Conservation (phyloP, 768 basidiomycete species). For the Pleurotus ostreatus region DNA sequence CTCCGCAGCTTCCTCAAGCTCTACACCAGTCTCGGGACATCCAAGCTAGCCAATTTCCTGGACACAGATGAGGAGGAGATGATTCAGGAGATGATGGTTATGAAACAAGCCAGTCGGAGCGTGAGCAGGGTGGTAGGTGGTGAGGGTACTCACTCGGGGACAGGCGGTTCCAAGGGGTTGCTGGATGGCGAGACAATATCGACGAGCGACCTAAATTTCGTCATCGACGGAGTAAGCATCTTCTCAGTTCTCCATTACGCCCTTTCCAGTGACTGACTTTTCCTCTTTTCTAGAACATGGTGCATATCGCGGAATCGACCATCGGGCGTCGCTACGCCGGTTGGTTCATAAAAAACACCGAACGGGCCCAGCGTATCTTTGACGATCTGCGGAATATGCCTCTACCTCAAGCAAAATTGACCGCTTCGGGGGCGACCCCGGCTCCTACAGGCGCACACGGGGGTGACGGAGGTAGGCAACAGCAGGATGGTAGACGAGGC, state of each 20-base stretch:
- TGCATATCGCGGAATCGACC: slow-evolving; percentile 93
- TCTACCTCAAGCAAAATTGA: slow-evolving; percentile 33
- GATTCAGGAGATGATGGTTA: slow-evolving; percentile 94
- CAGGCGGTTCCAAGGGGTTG: slow-evolving; percentile 34
- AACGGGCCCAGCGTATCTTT: slow-evolving; percentile 83
- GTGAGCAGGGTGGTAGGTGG: slow-evolving; percentile 60
- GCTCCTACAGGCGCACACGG: slow-evolving; percentile 17
- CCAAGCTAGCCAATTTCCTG: slow-evolving; percentile 89
- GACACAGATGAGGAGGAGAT: slow-evolving; percentile 92
- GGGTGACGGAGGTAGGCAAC: slow-evolving; percentile 12
- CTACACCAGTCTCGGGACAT: slow-evolving; percentile 90
- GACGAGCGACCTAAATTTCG: slow-evolving; percentile 93
- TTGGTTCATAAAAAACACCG: slow-evolving; percentile 96
- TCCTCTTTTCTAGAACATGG: slow-evolving; percentile 69
- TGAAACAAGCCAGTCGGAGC: slow-evolving; percentile 86
- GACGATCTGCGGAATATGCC: slow-evolving; percentile 66
- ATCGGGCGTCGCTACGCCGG: slow-evolving; percentile 91
- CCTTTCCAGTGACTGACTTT: neutral
- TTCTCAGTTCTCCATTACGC: neutral
- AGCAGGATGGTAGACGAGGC: slow-evolving; percentile 29
- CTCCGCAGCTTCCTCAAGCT: slow-evolving; percentile 90
- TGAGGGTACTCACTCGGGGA: slow-evolving; percentile 16
- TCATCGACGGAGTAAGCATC: slow-evolving; percentile 79
- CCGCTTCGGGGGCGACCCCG: slow-evolving; percentile 14
- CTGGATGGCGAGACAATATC: slow-evolving; percentile 85